Base-by-base conservation (phyloP, 2,329 filamentous ascomycete species). In the Fusarium sp. region DNA sequence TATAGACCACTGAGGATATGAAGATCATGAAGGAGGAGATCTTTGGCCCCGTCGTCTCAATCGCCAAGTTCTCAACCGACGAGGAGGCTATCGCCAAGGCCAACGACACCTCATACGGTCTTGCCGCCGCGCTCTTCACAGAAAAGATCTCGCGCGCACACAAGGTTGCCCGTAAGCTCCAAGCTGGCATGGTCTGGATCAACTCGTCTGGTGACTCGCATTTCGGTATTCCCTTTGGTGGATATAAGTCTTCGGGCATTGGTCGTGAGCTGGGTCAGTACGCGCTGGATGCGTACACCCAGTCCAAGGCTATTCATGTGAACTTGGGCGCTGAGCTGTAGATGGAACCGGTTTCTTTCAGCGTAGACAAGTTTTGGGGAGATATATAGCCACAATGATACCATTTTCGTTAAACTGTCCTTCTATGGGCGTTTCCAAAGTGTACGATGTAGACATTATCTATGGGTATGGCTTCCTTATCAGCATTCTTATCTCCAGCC, bases 81-180 rank as follows among this genome's bases (percentile, higher is more conserved):
- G 63, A 69, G 10, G 75, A 77, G 33, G 75, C 58, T 7, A 63
- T 77, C 4, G 56, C 59, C 22, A 75, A 73, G 43, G 76, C 76
- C 6, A 77, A 78, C 18, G 66, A 87, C 69, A 85, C 82, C 2
- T 83, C 79, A 0, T 88, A 88, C 63, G 86, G 87, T 10, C 79
- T 89, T 1, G 85, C 85, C 6, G 83, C 83, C 5, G 83, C 86
- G 0, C 77, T 90, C 7, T 90, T 88, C 66, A 88, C 87, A 0
- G 78, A 85, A 68, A 83, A 88, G 71, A 80, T 88, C 42, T 79
- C 71, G 17, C 73, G 73, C 48, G 79, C 79, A 15, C 77, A 79
- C 64, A 76, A 69, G 58, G 75, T 81, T 11, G 77, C 83, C 45
- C 82, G 83, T 45, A 86, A 83, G 42, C 83, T 88, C 33, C 84